A percentile compares a stretch with the other conserved stretches of the same genome.
These are phyloP conservation scores for Penicillium sp. DNA, from an alignment of 2,329 filamentous ascomycete genomes.

Conservation along the genomic window DNA sequence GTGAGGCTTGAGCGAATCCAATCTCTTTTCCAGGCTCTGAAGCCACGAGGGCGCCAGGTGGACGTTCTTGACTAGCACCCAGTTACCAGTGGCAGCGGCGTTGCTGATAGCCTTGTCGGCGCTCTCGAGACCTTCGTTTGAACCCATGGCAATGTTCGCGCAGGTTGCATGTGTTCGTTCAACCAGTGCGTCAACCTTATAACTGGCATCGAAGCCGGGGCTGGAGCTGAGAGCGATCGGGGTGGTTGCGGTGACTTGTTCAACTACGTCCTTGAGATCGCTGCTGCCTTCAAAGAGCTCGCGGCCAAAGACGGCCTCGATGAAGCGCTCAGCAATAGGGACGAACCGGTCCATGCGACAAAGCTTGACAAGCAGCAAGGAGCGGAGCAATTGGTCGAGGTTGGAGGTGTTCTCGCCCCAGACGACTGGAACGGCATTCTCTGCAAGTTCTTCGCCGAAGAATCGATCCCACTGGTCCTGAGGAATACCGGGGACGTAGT, in stretches of 20 bases:
- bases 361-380: conserved; percentile 87
- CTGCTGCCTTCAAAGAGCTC: conserved; percentile 80
- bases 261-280: conserved; percentile 80
- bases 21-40: conserved; percentile 93
- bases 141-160: conserved; percentile 98
- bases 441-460: conserved; percentile 79
- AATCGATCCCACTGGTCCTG: conserved; percentile 74
- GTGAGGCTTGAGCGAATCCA: conserved; percentile 93
- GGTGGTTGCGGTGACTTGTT: conserved; percentile 76
- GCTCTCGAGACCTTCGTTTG: conserved; percentile 85
- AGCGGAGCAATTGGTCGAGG: conserved; percentile 73
- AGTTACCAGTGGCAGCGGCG: conserved; percentile 85
- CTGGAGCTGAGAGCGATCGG: conserved; percentile 92
- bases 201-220: conserved; percentile 95
- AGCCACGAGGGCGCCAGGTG: conserved; percentile 95
- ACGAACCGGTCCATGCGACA: conserved; percentile 96
- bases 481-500: conserved; percentile 63
- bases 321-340: conserved; percentile 87
- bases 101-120: conserved; percentile 95
- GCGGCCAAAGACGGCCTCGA: conserved; percentile 77
- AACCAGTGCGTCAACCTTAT: conserved; percentile 96
- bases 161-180: conserved; percentile 78
- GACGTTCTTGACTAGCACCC: conserved; percentile 99
- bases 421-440: conserved; percentile 74
- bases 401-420: conserved; percentile 66